Conservation (phyloP, 2,329 filamentous ascomycete genomes). For the Fusarium buxicola region DNA sequence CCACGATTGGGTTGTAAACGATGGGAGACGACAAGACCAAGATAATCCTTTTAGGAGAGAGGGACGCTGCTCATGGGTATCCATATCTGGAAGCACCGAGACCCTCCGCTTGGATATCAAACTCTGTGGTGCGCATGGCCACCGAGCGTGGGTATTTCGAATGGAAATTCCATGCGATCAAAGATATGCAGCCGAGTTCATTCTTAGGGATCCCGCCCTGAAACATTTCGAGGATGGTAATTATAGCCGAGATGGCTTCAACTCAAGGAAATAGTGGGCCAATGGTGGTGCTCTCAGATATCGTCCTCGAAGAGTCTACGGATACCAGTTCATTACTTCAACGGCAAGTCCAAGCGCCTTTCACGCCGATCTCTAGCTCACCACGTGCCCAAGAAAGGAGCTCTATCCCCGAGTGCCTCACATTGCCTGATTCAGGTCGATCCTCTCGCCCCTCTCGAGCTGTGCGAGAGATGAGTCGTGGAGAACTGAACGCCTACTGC, state of each 20-base stretch:
- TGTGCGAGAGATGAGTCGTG: too few species aligned
- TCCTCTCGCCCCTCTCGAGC: too few species aligned
- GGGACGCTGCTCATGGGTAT: conserved; percentile 18
- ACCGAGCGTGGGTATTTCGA: not conserved
- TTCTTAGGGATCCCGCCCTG: not conserved
- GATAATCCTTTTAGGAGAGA: not conserved
- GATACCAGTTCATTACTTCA: not conserved
- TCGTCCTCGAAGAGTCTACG: not conserved
- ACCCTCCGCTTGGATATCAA: not conserved
- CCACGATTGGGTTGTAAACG: not conserved
- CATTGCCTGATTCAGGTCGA: conserved; percentile 20
- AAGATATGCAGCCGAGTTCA: conserved; percentile 8
- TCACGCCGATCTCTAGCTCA: not conserved
- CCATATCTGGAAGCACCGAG: conserved; percentile 18
- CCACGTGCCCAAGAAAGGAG: conserved; percentile 11
- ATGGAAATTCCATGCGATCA: conserved; percentile 33
- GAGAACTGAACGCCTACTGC: too few species aligned
- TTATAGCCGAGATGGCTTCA: conserved; percentile 33
- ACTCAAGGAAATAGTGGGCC: not conserved
- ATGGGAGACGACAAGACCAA: not conserved
- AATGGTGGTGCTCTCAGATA: too few species aligned
- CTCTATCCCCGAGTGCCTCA: conserved; percentile 23
- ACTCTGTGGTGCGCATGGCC: conserved; percentile 8
- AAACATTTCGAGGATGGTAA: conserved; percentile 6
- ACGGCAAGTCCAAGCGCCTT: conserved; percentile 31